phyloP scores from a whole-genome alignment of 2,329 filamentous ascomycete species.

The Juglanconis oblonga region DNA sequence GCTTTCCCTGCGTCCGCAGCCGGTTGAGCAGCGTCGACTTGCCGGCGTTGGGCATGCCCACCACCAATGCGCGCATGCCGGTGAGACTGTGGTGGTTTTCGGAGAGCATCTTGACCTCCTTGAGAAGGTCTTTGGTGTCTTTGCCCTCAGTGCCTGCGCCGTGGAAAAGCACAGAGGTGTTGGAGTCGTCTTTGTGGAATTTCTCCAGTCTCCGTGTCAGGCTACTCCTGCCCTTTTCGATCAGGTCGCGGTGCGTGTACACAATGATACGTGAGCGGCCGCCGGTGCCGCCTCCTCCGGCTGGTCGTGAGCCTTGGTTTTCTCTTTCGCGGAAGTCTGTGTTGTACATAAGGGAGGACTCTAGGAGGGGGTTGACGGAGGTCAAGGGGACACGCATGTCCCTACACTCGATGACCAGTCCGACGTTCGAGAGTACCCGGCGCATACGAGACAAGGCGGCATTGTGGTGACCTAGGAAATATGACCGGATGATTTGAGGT shows the following conservation, averaged over 20 bases:
- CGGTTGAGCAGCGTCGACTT: constrained; percentile 94
- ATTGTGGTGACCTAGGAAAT: constrained; percentile 91
- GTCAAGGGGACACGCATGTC: constrained; percentile 89
- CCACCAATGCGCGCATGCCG: constrained; percentile 80
- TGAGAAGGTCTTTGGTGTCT: constrained; percentile 39
- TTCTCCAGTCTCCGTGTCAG: constrained; percentile 27
- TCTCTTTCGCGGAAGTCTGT: constrained; percentile 13
- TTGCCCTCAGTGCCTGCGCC: constrained; percentile 22
- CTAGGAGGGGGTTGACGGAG: constrained; percentile 86
- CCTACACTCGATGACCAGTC: constrained; percentile 89
- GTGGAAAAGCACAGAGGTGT: constrained; percentile 29
- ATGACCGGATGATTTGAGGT: constrained; percentile 75
- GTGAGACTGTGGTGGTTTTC: constrained; percentile 59
- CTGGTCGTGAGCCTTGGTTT: constrained; percentile 35
- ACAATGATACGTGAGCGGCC: constrained; percentile 75
- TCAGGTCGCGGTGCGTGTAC: constrained; percentile 87
- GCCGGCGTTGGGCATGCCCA: constrained; percentile 97
- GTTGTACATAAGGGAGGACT: constrained; percentile 66
- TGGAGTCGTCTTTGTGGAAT: constrained; percentile 42
- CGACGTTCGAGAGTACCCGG: constrained; percentile 72
- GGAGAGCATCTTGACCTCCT: constrained; percentile 49
- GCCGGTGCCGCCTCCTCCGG: constrained; percentile 40
- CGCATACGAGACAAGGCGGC: constrained; percentile 81
- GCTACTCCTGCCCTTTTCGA: constrained; percentile 26
- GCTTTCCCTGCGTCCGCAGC: constrained; percentile 67